Percentiles rank a stretch among this genome's conserved stretches.
Conservation (phyloP, 2,329 filamentous ascomycete species). For the Emergomyces orientalis region DNA sequence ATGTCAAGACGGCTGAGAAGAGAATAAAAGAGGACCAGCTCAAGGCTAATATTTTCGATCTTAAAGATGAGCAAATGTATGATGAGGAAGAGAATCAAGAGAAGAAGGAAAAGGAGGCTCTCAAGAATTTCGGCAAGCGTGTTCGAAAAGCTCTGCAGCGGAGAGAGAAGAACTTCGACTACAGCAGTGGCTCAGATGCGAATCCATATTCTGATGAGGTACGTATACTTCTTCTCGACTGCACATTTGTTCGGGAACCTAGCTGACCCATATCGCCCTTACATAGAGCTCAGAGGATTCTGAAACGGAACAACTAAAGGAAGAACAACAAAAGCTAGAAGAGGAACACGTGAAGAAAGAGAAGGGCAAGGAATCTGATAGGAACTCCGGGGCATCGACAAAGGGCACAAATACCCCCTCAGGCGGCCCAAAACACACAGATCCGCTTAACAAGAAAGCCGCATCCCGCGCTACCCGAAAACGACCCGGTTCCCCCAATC, state of each 20-base stretch:
- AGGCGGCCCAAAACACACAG: constrained; percentile 46
- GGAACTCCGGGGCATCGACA: constrained; percentile 46
- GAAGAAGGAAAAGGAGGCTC: constrained; percentile 54
- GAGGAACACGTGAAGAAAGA: constrained; percentile 48
- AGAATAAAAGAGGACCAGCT: constrained; percentile 71
- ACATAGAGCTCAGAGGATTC: constrained; percentile 51
- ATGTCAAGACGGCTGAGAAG: constrained; percentile 61
- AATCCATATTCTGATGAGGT: constrained; percentile 51
- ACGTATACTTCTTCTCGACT: constrained; percentile 15
- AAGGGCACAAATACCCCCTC: constrained; percentile 64
- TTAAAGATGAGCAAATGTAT: constrained; percentile 59
- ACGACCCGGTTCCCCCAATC: constrained; percentile 73
- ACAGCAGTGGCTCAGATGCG: constrained; percentile 59
- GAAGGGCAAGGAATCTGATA: constrained; percentile 40
- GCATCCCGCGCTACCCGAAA: constrained; percentile 53
- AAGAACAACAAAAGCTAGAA: constrained; percentile 51
- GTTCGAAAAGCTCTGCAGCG: constrained; percentile 73
- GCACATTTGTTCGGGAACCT: constrained; percentile 3
- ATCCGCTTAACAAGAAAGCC: constrained; percentile 41
- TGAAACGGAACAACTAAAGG: constrained; percentile 54
- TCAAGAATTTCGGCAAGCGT: constrained; percentile 63
- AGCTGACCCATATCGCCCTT: constrained; percentile 11
- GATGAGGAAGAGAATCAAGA: constrained; percentile 60
- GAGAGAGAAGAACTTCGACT: constrained; percentile 77
- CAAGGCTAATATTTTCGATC: constrained; percentile 78